These are phyloP conservation scores for Cymbopogon flexuosus DNA, from an alignment of 202 grass and related monocot genomes.

Conservation along the genomic window DNA sequence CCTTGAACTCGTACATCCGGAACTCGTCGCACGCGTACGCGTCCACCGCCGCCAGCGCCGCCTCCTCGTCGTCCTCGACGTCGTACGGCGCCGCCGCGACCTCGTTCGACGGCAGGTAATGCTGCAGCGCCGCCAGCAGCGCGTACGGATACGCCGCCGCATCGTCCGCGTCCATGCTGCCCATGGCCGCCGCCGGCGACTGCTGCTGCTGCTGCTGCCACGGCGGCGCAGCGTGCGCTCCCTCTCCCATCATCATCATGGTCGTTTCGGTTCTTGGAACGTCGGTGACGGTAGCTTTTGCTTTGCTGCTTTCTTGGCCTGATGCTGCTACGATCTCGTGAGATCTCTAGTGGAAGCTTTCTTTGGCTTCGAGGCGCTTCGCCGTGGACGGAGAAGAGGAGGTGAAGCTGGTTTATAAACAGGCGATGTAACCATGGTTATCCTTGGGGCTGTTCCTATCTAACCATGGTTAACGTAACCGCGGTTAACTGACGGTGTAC, in stretches of 20 bases:
- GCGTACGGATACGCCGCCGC: slow-evolving; percentile 24
- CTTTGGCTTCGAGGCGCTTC: neutral
- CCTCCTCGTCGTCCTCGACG: slow-evolving; percentile 29
- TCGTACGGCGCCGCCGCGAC: neutral
- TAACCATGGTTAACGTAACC: neutral
- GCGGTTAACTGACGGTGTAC: neutral
- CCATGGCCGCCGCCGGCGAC: neutral
- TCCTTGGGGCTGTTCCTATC: neutral
- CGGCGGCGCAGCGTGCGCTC: slow-evolving; percentile 26
- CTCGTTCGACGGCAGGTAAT: slow-evolving; percentile 44
- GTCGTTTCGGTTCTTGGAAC: neutral
- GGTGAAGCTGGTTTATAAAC: slow-evolving; percentile 33
- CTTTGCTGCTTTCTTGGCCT: neutral
- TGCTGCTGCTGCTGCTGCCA: slow-evolving; percentile 33
- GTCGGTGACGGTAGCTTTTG: neutral
- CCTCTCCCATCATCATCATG: slow-evolving; percentile 50
- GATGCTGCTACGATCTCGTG: neutral
- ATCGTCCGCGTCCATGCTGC: slow-evolving; percentile 25
- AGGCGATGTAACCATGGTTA: neutral
- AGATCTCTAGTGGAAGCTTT: neutral
- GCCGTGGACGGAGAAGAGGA: neutral
- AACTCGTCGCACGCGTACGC: slow-evolving; percentile 66
- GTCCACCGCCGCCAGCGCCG: slow-evolving; percentile 34
- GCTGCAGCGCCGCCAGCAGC: slow-evolving; percentile 34
- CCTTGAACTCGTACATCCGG: slow-evolving; percentile 76